A percentile compares a stretch with the other conserved stretches of the same genome.
Evolutionary conservation across 768 basidiomycete genomes (phyloP).

Genomic region (Pleurotus citrinopileatus): DNA sequence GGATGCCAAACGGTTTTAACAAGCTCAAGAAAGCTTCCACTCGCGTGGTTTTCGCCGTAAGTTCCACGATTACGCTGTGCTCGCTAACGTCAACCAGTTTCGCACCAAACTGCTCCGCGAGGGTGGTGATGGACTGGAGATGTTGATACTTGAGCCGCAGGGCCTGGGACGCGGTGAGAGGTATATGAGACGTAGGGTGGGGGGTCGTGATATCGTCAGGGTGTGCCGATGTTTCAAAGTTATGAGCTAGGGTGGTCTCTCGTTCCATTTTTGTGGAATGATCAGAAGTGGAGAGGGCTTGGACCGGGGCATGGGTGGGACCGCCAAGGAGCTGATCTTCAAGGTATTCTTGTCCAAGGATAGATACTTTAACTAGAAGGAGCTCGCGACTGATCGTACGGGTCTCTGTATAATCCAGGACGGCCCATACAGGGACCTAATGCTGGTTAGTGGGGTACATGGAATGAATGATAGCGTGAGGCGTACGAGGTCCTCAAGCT

Average conservation of each 20-base stretch:
- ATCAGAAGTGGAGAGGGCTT: slow-evolving; percentile 19
- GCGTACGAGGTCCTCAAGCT: slow-evolving; percentile 93
- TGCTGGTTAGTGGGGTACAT: neutral
- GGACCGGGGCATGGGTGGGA: slow-evolving; percentile 76
- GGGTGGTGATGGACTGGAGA: slow-evolving; percentile 79
- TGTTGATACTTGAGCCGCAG: slow-evolving; percentile 89
- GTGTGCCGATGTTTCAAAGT: slow-evolving; percentile 51
- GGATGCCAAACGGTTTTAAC: slow-evolving; percentile 90
- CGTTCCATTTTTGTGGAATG: slow-evolving; percentile 52
- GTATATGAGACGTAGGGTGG: slow-evolving; percentile 32
- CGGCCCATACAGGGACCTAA: slow-evolving; percentile 99
- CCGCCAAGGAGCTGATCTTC: slow-evolving; percentile 88
- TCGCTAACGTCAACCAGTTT: slow-evolving; percentile 94
- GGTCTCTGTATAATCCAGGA: slow-evolving; percentile 95
- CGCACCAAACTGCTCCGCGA: slow-evolving; percentile 87
- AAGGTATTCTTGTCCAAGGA: slow-evolving; percentile 95
- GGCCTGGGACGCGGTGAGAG: slow-evolving; percentile 78
- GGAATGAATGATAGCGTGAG: neutral
- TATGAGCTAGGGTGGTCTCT: slow-evolving; percentile 70
- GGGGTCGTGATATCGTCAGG: slow-evolving; percentile 31
- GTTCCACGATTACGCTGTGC: slow-evolving; percentile 91
- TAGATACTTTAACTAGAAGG: slow-evolving; percentile 93
- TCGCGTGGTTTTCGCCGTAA: slow-evolving; percentile 87
- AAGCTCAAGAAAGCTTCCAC: slow-evolving; percentile 92
- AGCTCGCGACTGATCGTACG: slow-evolving; percentile 90